These are phyloP conservation scores for Blastomyces percursus DNA, from an alignment of 2,329 filamentous ascomycete species.

Conservation along the genomic window DNA sequence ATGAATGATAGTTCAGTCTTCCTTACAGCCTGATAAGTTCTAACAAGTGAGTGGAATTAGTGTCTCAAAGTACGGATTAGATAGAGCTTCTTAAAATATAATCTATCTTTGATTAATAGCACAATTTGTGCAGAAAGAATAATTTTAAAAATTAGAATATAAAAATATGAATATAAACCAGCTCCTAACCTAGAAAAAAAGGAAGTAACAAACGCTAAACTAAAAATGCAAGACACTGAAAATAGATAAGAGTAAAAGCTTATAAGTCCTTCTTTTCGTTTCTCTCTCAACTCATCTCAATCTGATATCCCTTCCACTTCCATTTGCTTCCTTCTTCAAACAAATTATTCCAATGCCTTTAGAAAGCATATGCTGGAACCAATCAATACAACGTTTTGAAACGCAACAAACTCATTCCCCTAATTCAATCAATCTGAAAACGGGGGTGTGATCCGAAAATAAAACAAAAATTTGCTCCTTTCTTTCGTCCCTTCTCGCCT, in stretches of 20 bases:
- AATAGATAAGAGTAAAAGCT: not conserved
- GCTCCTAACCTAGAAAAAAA: not conserved
- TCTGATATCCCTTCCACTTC: not conserved
- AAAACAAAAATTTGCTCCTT: not conserved
- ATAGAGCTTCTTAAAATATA: no score
- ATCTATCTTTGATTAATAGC: no score
- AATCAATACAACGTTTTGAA: not conserved
- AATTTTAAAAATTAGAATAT: not conserved
- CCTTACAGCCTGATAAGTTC: no score
- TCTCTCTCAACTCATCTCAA: not conserved
- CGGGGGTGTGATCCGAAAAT: not conserved
- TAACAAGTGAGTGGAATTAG: no score
- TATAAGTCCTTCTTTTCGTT: not conserved
- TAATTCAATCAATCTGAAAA: not conserved
- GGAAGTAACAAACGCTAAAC: not conserved
- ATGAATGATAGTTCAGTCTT: not conserved
- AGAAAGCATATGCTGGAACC: not conserved
- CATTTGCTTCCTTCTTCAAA: not conserved
- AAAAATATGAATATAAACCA: not conserved
- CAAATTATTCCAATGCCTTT: not conserved
- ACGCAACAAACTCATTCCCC: not conserved
- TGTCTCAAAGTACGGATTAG: no score
- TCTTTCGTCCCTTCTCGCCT: not conserved
- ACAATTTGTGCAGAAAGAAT: not conserved
- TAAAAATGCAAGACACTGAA: not conserved